Conservation (phyloP, 2,329 filamentous ascomycete genomes). For the Aspergillus sp. region DNA sequence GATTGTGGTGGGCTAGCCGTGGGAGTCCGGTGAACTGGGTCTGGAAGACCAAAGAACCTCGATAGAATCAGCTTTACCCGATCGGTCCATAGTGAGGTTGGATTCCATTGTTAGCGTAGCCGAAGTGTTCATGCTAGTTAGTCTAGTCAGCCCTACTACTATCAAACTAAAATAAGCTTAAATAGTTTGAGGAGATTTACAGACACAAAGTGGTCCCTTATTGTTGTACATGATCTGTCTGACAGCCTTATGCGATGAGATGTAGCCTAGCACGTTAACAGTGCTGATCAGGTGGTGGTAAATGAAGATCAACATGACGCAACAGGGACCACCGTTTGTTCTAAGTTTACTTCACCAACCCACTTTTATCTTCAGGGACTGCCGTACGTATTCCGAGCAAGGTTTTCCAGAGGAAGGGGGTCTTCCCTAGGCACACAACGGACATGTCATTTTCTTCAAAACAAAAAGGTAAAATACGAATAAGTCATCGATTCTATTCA, state of each 20-base stretch:
- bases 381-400: no score
- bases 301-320: no score
- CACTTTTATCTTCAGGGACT: no score
- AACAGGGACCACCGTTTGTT: no score
- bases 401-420: no score
- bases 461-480: background rate
- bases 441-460: no score
- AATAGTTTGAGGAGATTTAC: background rate
- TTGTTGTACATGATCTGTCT: background rate
- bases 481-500: background rate
- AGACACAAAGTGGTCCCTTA: background rate
- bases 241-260: background rate
- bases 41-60: background rate
- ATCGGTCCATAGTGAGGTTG: background rate
- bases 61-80: background rate
- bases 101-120: background rate
- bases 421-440: no score
- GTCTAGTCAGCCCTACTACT: background rate
- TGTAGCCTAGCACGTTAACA: background rate
- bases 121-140: background rate
- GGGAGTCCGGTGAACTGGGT: background rate
- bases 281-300: no score
- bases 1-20: background rate
- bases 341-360: no score
- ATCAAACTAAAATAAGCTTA: background rate